Evolutionary conservation across 1,284 basidiomycete species (phyloP), one percentile per base, ranked within the genome.

Genomic region (Neolentinus lepideus): DNA sequence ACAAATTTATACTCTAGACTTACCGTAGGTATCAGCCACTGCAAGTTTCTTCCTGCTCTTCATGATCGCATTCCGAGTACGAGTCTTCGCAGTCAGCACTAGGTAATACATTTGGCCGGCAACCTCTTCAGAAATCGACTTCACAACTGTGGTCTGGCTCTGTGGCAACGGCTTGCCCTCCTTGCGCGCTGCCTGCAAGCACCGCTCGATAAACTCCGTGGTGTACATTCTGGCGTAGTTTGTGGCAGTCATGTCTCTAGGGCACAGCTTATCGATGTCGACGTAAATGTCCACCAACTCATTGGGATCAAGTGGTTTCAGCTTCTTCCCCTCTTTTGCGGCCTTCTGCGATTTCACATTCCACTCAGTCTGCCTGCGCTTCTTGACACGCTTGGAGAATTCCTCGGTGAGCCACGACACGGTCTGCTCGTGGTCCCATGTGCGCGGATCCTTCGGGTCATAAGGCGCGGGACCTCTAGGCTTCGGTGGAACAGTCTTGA

Each of bases 381-480:
- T 21, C 58, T 54, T 3, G 55, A 21, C 38, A 16, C 38, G 38
- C 19, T 43, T 59, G 8, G 59, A 59, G 58, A 69, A 67, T 52
- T 67, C 57, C 21, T 56, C 27, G 6, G 56, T 62, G 16, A 69
- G 59, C 65, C 66, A 70, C 29, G 57, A 57, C 51, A 61, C 43
- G 16, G 68, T 69, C 47, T 63, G 59, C 35, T 51, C 61, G 56
- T 66, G 63, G 55, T 66, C 54, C 69, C 68, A 71, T 3, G 69
- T 71, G 21, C 68, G 57, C 9, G 69, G 68, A 51, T 71, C 69
- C 8, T 57, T 36, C 0, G 63, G 52, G 53, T 70, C 65, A 59
- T 67, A 69, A 21, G 64, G 64, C 12, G 60, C 58, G n/a, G 66
- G 65, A 1, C 65, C 66, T 3, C 60, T 48, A 12, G 59, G 63